Evolutionary conservation across 768 basidiomycete genomes (phyloP).

Genomic region (Hemileccinum rubropunctum): DNA sequence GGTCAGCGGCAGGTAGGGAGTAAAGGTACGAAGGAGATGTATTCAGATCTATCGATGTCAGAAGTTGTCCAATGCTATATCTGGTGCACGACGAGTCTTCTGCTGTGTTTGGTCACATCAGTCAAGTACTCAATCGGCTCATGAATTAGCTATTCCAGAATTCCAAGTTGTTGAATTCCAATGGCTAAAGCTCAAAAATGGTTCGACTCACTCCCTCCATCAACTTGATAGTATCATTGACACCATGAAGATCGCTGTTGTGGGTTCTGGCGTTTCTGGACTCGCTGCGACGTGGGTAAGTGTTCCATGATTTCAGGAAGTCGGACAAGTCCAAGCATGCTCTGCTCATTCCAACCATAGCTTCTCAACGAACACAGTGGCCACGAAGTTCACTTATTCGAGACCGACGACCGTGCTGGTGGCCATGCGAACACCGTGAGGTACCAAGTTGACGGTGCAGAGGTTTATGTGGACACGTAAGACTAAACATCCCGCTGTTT

Average conservation of each 20-base stretch:
- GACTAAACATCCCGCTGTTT: constrained; percentile 24
- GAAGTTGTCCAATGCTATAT: not conserved
- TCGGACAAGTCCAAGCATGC: too few relatives aligned
- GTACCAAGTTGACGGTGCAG: constrained; percentile 41
- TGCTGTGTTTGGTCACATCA: too few relatives aligned
- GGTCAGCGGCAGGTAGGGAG: constrained; percentile 37
- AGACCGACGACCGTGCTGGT: constrained; percentile 63
- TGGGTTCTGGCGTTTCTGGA: constrained; percentile 80
- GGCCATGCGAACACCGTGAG: constrained; percentile 76
- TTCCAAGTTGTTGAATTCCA: too few relatives aligned
- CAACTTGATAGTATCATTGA: too few relatives aligned
- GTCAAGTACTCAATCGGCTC: too few relatives aligned
- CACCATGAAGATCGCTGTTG: constrained; percentile 56
- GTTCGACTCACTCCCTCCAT: too few relatives aligned
- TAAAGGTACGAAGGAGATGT: constrained; percentile 1
- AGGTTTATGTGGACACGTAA: constrained; percentile 68
- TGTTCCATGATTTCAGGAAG: too few relatives aligned
- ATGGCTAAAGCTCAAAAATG: too few relatives aligned
- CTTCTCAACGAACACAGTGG: constrained; percentile 71
- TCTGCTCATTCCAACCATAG: constrained; percentile 26
- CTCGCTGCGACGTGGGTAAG: constrained; percentile 72
- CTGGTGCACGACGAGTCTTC: too few relatives aligned
- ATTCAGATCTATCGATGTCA: not conserved
- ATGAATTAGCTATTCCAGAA: too few relatives aligned
- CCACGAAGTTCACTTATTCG: constrained; percentile 74